Evolutionary conservation across 2,329 filamentous ascomycete genomes (phyloP), one percentile per base, ranked within the genome.

Genomic region (Aphanocladium album): DNA sequence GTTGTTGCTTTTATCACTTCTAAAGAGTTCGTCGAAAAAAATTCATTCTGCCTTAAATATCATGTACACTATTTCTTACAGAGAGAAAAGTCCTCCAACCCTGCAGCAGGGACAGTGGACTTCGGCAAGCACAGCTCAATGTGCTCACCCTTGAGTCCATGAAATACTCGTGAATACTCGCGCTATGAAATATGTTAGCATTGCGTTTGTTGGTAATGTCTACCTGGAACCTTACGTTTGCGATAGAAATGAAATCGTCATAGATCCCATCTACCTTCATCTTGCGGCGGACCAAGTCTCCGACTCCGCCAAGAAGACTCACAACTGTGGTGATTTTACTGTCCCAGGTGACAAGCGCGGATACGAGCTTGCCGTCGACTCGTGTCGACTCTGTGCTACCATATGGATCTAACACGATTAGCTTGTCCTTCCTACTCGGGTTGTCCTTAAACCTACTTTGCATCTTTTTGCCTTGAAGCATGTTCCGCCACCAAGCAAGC

Each of bases 401-500:
- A 23, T 74, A 77, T 0, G 70, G 70, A 60, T 74, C 73, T 75
- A 50, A 1, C 14, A 39, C 5, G 16, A 52, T 57, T 12, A 59
- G 47, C 19, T 47, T 27, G 19, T 49, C 2, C n/a, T 21, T 45
- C 16, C 35, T 5, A 27, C 30, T 35, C 21, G 21, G 6, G 30
- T 30, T 43, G 12, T 8, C 39, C 27, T 4, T 21, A 25, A 3
- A 63, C 69, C 64, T 62, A 76, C 74, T 78, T 58, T 78, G 76
- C 76, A 78, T 77, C 66, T 76, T 77, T 66, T 75, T 77, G 2
- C 68, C 75, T 5, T 69, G 58, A 2, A 72, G 68, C 74, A 77
- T 78, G 54, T 76, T 77, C 52, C 69, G 71, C 75, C 74, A 77
- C 76, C 76, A 78, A 4, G 73, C 75, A 27, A 77, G 64, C 0